Evolutionary conservation across 2,329 filamentous ascomycete genomes (phyloP), one percentile per base, ranked within the genome.

Genomic region (Hirsutella rhossiliensis): DNA sequence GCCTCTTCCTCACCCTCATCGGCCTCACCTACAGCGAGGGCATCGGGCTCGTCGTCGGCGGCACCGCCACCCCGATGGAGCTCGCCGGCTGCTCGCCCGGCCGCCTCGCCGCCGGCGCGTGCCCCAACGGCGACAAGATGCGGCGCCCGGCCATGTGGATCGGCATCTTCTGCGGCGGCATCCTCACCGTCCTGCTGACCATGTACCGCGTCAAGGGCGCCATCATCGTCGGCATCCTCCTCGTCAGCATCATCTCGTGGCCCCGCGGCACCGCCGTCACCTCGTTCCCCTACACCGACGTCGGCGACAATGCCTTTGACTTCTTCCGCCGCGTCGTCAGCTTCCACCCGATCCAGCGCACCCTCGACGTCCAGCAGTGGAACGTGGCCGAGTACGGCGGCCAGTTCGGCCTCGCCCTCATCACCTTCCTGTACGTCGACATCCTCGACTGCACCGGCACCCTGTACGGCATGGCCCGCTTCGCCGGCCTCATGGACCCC

Each of bases 401-500:
- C 4, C 81, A 92, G 56, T 94, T 94, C 56, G 84, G 82, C 27
- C 71, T 92, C 41, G 87, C 87, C 1, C 78, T 94, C 50, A 81
- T 94, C 61, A 94, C 87, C 3, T 94, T 94, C 66, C 72, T 94
- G 19, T 94, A 94, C 56, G 87, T 94, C 51, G 87, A 94, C 56
- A 90, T 94, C 48, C 76, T 94, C 38, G 87, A 94, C 62, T 82
- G 79, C 51, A 94, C 87, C 0, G 87, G 86, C 53, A 94, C 87
- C 1, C 68, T 94, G 47, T 94, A 94, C 66, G 85, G 85, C 18
- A 94, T 94, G 87, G 87, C 87, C 17, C 80, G 82, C 28, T 92
- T 90, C 62, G 82, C 82, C 51, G 79, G 84, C 38, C 77, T 84
- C 45, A 82, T 94, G 56, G 84, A 94, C 52, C 82, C 86, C 53